phyloP scores from a whole-genome alignment of 345 rosid species.

The Populus simonii region DNA sequence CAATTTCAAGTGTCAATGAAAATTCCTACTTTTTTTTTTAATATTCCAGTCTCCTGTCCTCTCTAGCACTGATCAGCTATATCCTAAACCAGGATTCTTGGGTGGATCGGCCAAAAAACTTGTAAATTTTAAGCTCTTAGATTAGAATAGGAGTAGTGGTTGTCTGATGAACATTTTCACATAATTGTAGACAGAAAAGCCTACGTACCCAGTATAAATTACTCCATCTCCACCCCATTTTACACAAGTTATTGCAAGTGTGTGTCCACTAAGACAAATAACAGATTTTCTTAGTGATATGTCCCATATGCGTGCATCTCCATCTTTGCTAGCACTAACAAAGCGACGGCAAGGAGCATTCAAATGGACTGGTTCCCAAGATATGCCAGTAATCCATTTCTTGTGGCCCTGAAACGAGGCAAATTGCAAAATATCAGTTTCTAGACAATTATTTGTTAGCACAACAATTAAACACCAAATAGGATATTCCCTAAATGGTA shows the following conservation, averaged over 20 bases:
- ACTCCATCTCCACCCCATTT: slow-evolving; percentile 98
- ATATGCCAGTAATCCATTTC: slow-evolving; percentile 96
- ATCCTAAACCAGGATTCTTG: not conserved
- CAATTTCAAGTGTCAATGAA: not conserved
- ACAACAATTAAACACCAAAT: not conserved
- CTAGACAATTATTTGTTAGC: not conserved
- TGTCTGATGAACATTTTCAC: not conserved
- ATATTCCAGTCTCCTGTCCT: not conserved
- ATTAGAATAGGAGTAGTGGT: not conserved
- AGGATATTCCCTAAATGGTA: not conserved
- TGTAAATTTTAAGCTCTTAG: not conserved
- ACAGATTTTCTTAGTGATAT: slow-evolving; percentile 58
- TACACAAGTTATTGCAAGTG: slow-evolving; percentile 92
- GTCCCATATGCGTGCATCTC: slow-evolving; percentile 98
- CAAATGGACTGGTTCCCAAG: slow-evolving; percentile 96
- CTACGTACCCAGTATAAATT: slow-evolving; percentile 77
- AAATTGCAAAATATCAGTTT: slow-evolving; percentile 18
- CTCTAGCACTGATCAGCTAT: not conserved
- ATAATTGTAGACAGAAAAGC: not conserved
- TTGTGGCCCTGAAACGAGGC: slow-evolving; percentile 71
- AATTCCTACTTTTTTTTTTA: too few relatives aligned
- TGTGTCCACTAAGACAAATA: slow-evolving; percentile 82
- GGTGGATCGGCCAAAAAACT: not conserved
- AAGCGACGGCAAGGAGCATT: slow-evolving; percentile 90
- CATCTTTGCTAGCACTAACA: slow-evolving; percentile 97